Conservation (phyloP, 1,284 basidiomycete genomes). For the Macrocybe sp. region DNA sequence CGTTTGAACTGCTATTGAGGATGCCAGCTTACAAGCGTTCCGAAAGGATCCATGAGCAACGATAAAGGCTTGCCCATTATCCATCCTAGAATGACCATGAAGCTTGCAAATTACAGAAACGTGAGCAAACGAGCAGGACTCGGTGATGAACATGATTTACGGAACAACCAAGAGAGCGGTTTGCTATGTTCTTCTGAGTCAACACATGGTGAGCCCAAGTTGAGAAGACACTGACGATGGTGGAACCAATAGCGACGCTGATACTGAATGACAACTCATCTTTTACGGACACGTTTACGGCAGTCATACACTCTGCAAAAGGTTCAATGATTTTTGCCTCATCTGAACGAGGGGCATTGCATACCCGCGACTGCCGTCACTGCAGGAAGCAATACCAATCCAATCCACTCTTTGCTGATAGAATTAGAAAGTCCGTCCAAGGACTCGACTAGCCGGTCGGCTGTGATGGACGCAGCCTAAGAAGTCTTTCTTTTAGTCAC, state of each 20-base stretch:
- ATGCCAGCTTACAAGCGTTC: conserved; percentile 49
- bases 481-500: neutral
- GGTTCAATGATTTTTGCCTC: conserved; percentile 1
- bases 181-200: conserved; percentile 47
- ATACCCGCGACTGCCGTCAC: conserved; percentile 75
- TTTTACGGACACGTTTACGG: conserved; percentile 80
- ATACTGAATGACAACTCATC: conserved; percentile 71
- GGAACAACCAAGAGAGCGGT: conserved; percentile 84
- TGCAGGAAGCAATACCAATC: conserved; percentile 81
- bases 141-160: conserved; percentile 32
- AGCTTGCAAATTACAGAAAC: conserved; percentile 34
- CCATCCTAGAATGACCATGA: conserved; percentile 59
- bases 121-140: neutral
- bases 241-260: conserved; percentile 85
- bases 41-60: conserved; percentile 62
- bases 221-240: conserved; percentile 56
- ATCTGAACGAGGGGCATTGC: conserved; percentile 8
- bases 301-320: conserved; percentile 58
- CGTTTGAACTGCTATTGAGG: neutral
- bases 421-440: conserved; percentile 61
- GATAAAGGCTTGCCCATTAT: conserved; percentile 61
- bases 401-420: conserved; percentile 77
- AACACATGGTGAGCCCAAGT: conserved; percentile 1
- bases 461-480: conserved; percentile 54
- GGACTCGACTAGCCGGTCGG: conserved; percentile 79